phyloP scores from a whole-genome alignment of 345 rosid genomes.

The Hibiscus tridactylites region DNA sequence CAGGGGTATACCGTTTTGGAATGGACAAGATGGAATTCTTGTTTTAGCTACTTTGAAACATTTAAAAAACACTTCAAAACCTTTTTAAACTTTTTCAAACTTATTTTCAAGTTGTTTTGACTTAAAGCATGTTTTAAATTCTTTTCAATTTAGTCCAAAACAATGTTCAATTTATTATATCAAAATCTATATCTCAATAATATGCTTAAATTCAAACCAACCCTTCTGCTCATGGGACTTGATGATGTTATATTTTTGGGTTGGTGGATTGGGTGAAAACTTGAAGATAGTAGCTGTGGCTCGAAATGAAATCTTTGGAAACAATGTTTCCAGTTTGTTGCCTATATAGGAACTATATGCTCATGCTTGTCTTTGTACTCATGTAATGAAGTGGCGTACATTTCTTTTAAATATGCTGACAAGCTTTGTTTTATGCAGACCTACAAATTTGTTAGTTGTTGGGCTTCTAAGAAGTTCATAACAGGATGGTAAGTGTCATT shows the following conservation, averaged over 20 bases:
- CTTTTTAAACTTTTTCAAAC: too few relatives aligned
- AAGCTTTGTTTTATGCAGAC: slow-evolving; percentile 40
- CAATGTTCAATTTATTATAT: too few relatives aligned
- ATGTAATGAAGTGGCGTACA: background rate
- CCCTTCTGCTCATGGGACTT: background rate
- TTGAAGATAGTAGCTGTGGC: background rate
- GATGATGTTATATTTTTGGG: background rate
- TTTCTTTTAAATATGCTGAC: background rate
- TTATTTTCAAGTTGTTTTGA: too few relatives aligned
- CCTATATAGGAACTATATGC: background rate
- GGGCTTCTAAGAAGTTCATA: slow-evolving; percentile 99
- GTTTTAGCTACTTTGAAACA: too few relatives aligned
- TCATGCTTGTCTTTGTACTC: background rate
- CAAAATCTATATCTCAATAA: too few relatives aligned
- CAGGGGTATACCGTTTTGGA: too few relatives aligned
- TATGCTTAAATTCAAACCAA: background rate
- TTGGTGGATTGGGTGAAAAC: background rate
- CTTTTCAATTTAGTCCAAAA: too few relatives aligned
- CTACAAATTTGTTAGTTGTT: slow-evolving; percentile 76
- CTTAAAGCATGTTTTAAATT: too few relatives aligned
- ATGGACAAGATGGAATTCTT: too few relatives aligned
- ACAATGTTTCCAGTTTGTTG: background rate
- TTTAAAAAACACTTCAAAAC: too few relatives aligned
- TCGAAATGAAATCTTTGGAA: background rate
- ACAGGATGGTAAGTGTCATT: slow-evolving; percentile 67